These are phyloP conservation scores for Lasiosphaeria miniovina DNA, from an alignment of 495 filamentous ascomycete genomes.

Conservation along the genomic window DNA sequence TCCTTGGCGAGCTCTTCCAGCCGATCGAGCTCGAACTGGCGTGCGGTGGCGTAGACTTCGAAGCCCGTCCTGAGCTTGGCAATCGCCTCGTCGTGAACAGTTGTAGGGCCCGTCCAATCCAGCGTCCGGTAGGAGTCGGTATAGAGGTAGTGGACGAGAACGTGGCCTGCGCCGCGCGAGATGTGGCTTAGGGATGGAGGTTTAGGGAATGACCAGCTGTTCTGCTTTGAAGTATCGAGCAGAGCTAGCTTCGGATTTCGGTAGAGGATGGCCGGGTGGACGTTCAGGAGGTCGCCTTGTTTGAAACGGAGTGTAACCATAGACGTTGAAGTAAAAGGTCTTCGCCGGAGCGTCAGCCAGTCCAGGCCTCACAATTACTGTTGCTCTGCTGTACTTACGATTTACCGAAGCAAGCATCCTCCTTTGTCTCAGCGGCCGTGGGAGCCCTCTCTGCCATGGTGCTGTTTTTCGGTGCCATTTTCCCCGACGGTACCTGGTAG, in stretches of 20 bases:
- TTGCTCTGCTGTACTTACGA: background rate
- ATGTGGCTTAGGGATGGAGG: conserved; percentile 1
- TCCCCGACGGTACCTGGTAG: background rate
- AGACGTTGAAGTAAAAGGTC: background rate
- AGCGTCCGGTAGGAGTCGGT: background rate
- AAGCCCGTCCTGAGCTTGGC: conserved; percentile 10
- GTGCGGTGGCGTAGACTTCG: conserved; percentile 15
- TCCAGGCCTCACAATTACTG: background rate
- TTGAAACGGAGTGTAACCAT: conserved; percentile 1
- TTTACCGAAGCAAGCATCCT: background rate
- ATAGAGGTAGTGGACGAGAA: conserved; percentile 30
- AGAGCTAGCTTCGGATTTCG: background rate
- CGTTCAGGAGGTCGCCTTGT: background rate
- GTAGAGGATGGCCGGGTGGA: background rate
- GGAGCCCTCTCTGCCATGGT: background rate
- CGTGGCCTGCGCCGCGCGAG: conserved; percentile 23
- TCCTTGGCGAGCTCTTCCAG: conserved; percentile 16
- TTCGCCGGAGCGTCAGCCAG: background rate
- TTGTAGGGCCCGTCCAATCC: background rate
- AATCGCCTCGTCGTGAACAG: background rate
- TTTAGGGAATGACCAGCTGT: background rate
- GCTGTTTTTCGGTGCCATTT: background rate
- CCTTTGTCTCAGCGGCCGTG: background rate
- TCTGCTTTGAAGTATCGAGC: background rate
- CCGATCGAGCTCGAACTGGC: conserved; percentile 8